phyloP scores from a whole-genome alignment of 371 early-diverging fungal species.

The Zopfochytrium polystomum region DNA sequence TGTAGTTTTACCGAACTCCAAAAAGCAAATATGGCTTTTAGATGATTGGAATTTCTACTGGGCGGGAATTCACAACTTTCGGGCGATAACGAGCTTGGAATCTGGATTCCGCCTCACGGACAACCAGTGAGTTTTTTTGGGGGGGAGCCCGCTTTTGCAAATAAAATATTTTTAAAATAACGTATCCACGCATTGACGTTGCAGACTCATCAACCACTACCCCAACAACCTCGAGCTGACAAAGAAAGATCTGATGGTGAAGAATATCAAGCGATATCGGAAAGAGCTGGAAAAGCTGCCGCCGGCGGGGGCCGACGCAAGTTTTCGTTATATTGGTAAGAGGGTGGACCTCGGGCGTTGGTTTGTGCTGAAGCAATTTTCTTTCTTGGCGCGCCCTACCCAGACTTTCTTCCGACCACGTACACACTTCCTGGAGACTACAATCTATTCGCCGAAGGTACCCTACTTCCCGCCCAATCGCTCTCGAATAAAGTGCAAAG shows the following conservation, averaged over 20 bases:
- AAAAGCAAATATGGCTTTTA: not conserved
- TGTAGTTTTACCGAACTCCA: not conserved
- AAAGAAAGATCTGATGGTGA: conserved; percentile 53
- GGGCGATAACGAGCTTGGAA: conserved; percentile 45
- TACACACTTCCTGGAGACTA: conserved; percentile 52
- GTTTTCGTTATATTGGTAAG: conserved; percentile 34
- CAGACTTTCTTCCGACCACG: conserved; percentile 50
- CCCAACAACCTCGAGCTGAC: conserved; percentile 53
- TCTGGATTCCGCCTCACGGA: conserved; percentile 47
- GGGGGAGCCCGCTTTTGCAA: not conserved
- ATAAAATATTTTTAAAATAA: not conserved
- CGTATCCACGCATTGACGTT: not conserved
- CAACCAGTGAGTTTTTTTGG: conserved; percentile 46
- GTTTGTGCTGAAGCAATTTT: no score
- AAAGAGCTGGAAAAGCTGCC: conserved; percentile 44
- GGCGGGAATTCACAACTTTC: conserved; percentile 45
- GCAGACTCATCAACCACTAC: conserved; percentile 51
- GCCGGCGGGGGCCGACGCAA: conserved; percentile 10
- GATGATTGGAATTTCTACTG: conserved; percentile 58
- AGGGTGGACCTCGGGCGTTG: not conserved
- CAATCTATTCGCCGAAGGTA: conserved; percentile 51
- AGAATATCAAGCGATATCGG: conserved; percentile 49
- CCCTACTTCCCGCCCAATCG: not conserved
- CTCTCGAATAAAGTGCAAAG: conserved; percentile 3
- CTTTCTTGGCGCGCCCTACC: not conserved